Evolutionary conservation across 2,329 filamentous ascomycete genomes (phyloP).

Genomic region (Botrytis byssoidea): DNA sequence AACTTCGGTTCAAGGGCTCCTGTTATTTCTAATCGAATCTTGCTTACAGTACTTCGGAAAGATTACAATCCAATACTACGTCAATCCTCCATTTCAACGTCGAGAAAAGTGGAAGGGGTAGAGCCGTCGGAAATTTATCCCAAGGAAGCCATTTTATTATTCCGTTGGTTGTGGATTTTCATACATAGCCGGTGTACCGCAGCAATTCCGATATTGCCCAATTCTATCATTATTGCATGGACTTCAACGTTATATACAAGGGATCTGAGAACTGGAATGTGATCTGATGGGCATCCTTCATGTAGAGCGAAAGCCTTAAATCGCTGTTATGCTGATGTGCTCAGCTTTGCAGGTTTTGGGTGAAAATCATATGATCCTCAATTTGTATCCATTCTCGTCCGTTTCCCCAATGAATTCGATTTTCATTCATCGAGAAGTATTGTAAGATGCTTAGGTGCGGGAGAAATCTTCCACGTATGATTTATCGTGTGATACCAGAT

Average conservation of each 20-base stretch:
- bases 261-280: background rate
- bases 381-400: constrained; percentile 1
- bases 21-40: background rate
- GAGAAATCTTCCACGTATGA: constrained; percentile 21
- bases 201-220: background rate
- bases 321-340: constrained; percentile 16
- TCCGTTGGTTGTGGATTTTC: background rate
- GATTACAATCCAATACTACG: background rate
- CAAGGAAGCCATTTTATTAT: background rate
- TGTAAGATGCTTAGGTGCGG: background rate
- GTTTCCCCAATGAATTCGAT: background rate
- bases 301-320: constrained; percentile 6
- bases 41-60: background rate
- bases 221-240: constrained; percentile 7
- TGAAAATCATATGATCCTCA: constrained; percentile 18
- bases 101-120: background rate
- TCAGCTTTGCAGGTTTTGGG: constrained; percentile 18
- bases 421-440: background rate
- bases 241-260: constrained; percentile 2
- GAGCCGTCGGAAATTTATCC: background rate
- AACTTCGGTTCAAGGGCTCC: too few relatives aligned
- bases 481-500: constrained; percentile 29
- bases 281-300: constrained; percentile 8
- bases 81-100: background rate
- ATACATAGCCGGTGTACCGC: background rate